Evolutionary conservation across 306 rosid genomes (phyloP), one percentile per base, ranked within the genome.

Genomic region (Cucurbita ficifolia): DNA sequence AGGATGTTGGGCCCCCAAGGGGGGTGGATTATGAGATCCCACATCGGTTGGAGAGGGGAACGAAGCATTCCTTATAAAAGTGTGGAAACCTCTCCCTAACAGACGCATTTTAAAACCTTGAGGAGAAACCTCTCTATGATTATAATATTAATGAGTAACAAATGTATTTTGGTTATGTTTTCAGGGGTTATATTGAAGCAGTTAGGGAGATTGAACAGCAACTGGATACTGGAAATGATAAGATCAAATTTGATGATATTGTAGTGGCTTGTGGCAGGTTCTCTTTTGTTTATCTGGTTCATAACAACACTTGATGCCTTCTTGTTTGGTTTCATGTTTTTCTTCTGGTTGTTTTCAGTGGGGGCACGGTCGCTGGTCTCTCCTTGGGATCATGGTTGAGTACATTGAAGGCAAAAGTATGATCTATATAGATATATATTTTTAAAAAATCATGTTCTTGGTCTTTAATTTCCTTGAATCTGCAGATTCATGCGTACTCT

Each of bases 231-330:
- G 92, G 75, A 74, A 62, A 81, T 35, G 64, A 74, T 74, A 43
- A 85, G 53, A 50, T 77, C 51, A 85, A 85, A 78, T 94, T 90
- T 76, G 98, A 94, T 77, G 97, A 94, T 83, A 84, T 94, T 78
- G 98, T 86, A 83, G 96, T 85, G 63, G 96, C 98, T 52, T 89
- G 97, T 83, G 96, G 97, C 88, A 94, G 98, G 98, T 91, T 83
- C 58, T 70, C 60, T 19, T 76, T 70, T 24, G 42, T 45, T 51
- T 46, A 19, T 13, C 18, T 68, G 55, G 42, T 13, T 5, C 9
- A 64, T 64, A 8, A 68, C 59, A 35, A 65, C 73, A 72, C 46
- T 38, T 53, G 49, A 14, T 24, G 51, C 38, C 53, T 29, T 81
- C 7, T 21, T 29, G 33, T 29, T 29, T 29, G 33, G 33, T 45